Evolutionary conservation across 352 stramenopile genomes (phyloP).

Genomic region (Phytophthora citrophthora): DNA sequence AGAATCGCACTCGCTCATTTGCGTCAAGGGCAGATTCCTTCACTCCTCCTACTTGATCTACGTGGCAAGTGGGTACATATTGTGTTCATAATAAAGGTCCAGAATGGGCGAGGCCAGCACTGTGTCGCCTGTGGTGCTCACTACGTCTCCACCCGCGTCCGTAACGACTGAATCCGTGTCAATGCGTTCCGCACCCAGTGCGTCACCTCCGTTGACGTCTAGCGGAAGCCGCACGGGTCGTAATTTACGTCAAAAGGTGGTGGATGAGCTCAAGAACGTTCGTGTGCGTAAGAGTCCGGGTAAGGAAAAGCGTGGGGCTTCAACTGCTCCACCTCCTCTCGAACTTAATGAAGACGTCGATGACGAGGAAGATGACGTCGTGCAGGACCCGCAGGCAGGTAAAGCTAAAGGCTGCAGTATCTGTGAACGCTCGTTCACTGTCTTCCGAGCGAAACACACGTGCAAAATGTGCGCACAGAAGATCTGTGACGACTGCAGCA

Average conservation of each 20-base stretch:
- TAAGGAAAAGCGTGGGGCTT: constrained; percentile 19
- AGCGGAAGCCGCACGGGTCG: constrained; percentile 29
- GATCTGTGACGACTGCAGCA: constrained; percentile 87
- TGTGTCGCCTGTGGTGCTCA: constrained; percentile 5
- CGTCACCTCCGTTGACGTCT: constrained; percentile 9
- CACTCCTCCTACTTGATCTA: not conserved
- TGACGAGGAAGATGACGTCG: constrained; percentile 27
- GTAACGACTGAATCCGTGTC: not conserved
- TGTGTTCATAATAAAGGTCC: not conserved
- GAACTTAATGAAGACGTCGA: constrained; percentile 43
- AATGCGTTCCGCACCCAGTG: not conserved
- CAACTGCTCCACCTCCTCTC: constrained; percentile 29
- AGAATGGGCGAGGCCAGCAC: constrained; percentile 41
- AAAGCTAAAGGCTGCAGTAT: constrained; percentile 56
- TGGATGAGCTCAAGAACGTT: constrained; percentile 77
- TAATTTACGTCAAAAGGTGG: constrained; percentile 60
- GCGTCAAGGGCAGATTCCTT: constrained; percentile 1
- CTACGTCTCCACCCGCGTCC: not conserved
- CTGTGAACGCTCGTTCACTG: constrained; percentile 76
- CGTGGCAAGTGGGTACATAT: constrained; percentile 5
- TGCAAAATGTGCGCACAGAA: constrained; percentile 75
- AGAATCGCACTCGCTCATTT: constrained; percentile 21
- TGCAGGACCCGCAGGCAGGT: constrained; percentile 12
- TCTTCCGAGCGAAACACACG: constrained; percentile 84
- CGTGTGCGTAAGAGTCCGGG: constrained; percentile 40